Evolutionary conservation across 768 basidiomycete species (phyloP).

Genomic region (Pilatotrama ljubarskyi): DNA sequence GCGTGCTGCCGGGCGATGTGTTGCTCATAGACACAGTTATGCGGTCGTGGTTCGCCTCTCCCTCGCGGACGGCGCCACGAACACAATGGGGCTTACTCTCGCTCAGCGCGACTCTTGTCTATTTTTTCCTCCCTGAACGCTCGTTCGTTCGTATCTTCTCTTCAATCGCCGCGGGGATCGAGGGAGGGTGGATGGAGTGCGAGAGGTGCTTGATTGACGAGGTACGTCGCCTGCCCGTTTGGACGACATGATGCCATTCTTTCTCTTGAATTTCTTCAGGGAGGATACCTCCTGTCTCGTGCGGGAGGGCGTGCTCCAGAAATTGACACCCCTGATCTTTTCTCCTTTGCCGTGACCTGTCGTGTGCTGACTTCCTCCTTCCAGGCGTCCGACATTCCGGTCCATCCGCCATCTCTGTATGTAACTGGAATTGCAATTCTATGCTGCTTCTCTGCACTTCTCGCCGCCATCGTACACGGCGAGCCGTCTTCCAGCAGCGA

Average conservation of each 20-base stretch:
- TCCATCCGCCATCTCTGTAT: no score
- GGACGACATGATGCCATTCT: slow-evolving; percentile 52
- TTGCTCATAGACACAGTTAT: slow-evolving; percentile 92
- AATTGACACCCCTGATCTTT: slow-evolving; percentile 53
- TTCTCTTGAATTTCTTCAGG: slow-evolving; percentile 91
- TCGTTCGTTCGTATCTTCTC: slow-evolving; percentile 34
- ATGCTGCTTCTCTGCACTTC: no score
- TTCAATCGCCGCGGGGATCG: slow-evolving; percentile 37
- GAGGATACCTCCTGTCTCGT: slow-evolving; percentile 58
- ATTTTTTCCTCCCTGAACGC: slow-evolving; percentile 60
- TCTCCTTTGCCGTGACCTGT: background rate
- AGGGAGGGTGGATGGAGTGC: background rate
- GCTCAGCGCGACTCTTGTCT: slow-evolving; percentile 48
- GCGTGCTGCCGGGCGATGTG: slow-evolving; percentile 43
- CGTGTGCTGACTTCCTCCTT: background rate
- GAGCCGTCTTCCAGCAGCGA: no score
- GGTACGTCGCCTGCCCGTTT: slow-evolving; percentile 14
- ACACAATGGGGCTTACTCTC: slow-evolving; percentile 95
- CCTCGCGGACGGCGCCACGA: slow-evolving; percentile 43
- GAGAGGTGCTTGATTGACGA: background rate
- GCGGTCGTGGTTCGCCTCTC: slow-evolving; percentile 59
- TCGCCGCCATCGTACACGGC: no score
- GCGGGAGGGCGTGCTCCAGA: slow-evolving; percentile 69
- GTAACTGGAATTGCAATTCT: no score
- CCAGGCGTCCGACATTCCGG: no score